A percentile compares a stretch with the other conserved stretches of the same genome.
These are phyloP conservation scores for Fraxinus albicans DNA, from an alignment of 305 asterid species.

Conservation along the genomic window DNA sequence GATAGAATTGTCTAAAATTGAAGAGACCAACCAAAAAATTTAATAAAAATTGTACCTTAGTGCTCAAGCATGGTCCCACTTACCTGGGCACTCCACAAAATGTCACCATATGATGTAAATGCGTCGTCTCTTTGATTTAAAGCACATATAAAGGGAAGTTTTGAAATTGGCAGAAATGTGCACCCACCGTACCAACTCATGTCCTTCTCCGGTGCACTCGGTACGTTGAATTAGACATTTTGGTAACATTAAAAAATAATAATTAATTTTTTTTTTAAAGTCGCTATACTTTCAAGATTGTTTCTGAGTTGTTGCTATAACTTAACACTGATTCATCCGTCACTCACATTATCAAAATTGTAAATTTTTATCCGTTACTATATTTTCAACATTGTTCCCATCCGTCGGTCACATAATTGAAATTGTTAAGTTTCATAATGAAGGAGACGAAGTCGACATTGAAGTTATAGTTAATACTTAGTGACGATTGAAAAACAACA, in stretches of 20 bases:
- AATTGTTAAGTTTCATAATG: not conserved
- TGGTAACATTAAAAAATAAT: not conserved
- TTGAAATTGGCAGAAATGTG: conserved; percentile 25
- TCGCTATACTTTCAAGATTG: not conserved
- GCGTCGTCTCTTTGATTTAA: conserved; percentile 11
- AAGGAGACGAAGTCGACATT: not conserved
- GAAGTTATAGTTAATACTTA: not conserved
- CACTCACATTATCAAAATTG: not conserved
- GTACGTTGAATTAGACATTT: not conserved
- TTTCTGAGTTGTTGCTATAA: not conserved
- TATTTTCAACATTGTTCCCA: not conserved
- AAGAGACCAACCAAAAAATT: not conserved
- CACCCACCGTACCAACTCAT: not conserved
- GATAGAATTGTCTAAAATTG: not conserved
- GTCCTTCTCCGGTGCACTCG: conserved; percentile 14
- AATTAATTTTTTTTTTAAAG: not conserved
- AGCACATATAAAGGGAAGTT: not conserved
- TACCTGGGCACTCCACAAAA: conserved; percentile 20
- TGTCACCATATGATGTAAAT: conserved; percentile 25
- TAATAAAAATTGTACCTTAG: not conserved
- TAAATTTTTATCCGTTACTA: not conserved
- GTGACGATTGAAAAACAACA: not conserved
- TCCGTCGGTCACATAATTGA: not conserved
- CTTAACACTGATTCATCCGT: not conserved
- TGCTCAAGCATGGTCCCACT: conserved; percentile 1